Conservation (phyloP, 371 early-diverging fungal genomes). For the Mucor lusitanicus region DNA sequence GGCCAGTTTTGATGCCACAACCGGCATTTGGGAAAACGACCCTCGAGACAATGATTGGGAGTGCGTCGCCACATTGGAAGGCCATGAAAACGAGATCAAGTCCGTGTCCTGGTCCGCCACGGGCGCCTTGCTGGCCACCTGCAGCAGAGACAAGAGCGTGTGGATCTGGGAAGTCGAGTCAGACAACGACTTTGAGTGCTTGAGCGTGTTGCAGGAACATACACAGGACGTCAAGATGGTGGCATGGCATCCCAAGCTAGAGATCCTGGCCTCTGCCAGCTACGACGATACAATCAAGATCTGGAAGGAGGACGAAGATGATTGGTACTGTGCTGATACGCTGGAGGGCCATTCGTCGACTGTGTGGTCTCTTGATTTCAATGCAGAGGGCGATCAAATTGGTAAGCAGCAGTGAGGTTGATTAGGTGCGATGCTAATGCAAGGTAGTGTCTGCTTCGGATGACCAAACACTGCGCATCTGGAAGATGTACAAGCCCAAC, state of each 20-base stretch:
- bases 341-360: slow-evolving; percentile 88
- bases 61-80: slow-evolving; percentile 93
- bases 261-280: slow-evolving; percentile 87
- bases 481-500: slow-evolving; percentile 63
- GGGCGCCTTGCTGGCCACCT: slow-evolving; percentile 88
- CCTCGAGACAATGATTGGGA: slow-evolving; percentile 69
- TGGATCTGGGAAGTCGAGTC: slow-evolving; percentile 95
- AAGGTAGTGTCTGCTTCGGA: slow-evolving; percentile 81
- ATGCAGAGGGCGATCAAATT: slow-evolving; percentile 70
- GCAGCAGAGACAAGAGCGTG: slow-evolving; percentile 93
- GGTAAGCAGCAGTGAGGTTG: slow-evolving; percentile 45
- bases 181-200: slow-evolving; percentile 93
- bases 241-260: slow-evolving; percentile 87
- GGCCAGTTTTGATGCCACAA: slow-evolving; percentile 92
- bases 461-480: slow-evolving; percentile 84
- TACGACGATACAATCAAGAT: slow-evolving; percentile 96
- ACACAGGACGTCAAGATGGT: slow-evolving; percentile 96
- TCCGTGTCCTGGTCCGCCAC: slow-evolving; percentile 85
- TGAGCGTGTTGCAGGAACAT: slow-evolving; percentile 95
- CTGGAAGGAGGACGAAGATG: slow-evolving; percentile 90
- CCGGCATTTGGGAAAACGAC: slow-evolving; percentile 86
- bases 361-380: slow-evolving; percentile 93
- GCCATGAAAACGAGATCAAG: slow-evolving; percentile 98
- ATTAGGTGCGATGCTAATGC: neutral
- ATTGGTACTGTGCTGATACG: slow-evolving; percentile 92